Evolutionary conservation across 73 alveolate genomes (phyloP).

Genomic region (Tetrahymena malaccensis): DNA sequence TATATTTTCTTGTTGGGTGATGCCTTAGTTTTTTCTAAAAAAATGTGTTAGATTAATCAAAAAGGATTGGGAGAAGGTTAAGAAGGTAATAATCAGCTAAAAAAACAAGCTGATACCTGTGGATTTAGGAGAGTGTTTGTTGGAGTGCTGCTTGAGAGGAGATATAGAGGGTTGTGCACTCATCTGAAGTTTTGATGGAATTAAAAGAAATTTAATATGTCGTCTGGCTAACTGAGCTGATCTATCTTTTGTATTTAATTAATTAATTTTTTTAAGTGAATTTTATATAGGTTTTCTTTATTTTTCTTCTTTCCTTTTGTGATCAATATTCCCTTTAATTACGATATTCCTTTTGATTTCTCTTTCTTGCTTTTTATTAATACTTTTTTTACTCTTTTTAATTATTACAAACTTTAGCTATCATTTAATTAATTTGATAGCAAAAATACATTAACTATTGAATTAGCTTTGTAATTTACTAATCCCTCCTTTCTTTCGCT

Average conservation of each 20-base stretch:
- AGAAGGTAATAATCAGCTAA: neutral
- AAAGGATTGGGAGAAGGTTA: neutral
- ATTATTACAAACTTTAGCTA: neutral
- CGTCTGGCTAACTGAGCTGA: neutral
- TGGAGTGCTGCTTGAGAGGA: neutral
- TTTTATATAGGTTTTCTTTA: neutral
- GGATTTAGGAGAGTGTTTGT: neutral
- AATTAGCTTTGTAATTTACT: neutral
- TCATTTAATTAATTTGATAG: neutral
- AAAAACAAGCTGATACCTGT: neutral
- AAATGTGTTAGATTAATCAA: neutral
- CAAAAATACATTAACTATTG: neutral
- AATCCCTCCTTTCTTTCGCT: neutral
- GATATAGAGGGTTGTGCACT: neutral
- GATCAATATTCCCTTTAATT: neutral
- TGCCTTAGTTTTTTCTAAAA: neutral
- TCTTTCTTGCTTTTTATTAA: neutral
- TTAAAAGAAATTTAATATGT: neutral
- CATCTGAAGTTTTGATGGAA: neutral
- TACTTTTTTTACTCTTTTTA: neutral
- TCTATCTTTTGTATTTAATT: neutral
- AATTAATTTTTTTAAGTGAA: neutral
- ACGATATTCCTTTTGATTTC: neutral
- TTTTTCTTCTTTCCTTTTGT: neutral
- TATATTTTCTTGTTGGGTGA: neutral